phyloP scores from a whole-genome alignment of 2,329 filamentous ascomycete species.

The Ophiosphaerella herpotricha region DNA sequence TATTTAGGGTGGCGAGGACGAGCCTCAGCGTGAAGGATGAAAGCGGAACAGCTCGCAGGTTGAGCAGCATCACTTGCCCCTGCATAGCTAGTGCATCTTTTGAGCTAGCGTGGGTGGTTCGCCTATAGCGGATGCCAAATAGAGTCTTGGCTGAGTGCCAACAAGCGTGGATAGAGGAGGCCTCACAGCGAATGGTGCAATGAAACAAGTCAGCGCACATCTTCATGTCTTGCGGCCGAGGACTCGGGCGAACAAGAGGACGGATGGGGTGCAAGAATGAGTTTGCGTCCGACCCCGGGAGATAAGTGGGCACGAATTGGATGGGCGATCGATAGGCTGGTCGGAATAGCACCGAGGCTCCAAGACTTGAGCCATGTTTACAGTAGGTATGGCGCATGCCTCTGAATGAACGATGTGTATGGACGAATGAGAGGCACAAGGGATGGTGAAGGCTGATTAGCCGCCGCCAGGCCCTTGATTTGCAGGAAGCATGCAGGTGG shows the following conservation, averaged over 20 bases:
- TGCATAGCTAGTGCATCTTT: conserved; percentile 28
- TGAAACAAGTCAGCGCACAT: conserved; percentile 35
- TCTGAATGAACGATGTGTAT: background rate
- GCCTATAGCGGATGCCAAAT: conserved; percentile 34
- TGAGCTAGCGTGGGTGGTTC: conserved; percentile 26
- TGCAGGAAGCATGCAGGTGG: conserved; percentile 14
- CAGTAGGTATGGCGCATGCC: background rate
- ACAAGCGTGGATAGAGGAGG: conserved; percentile 20
- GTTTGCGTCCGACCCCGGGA: background rate
- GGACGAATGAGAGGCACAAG: background rate
- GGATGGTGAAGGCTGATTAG: background rate
- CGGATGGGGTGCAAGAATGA: background rate
- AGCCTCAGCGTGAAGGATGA: conserved; percentile 22
- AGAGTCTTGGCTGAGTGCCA: conserved; percentile 20
- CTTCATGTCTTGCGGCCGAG: conserved; percentile 27
- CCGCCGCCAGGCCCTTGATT: conserved; percentile 12
- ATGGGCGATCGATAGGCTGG: background rate
- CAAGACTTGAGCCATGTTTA: no score
- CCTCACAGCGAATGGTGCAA: conserved; percentile 26
- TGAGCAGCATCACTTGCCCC: conserved; percentile 27
- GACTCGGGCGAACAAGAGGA: conserved; percentile 4
- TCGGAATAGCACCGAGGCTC: no score
- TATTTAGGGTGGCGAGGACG: conserved; percentile 42
- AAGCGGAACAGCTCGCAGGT: conserved; percentile 23
- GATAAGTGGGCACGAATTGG: background rate